Base-by-base conservation (phyloP, 2,329 filamentous ascomycete species). In the Trichoderma lentiforme region DNA sequence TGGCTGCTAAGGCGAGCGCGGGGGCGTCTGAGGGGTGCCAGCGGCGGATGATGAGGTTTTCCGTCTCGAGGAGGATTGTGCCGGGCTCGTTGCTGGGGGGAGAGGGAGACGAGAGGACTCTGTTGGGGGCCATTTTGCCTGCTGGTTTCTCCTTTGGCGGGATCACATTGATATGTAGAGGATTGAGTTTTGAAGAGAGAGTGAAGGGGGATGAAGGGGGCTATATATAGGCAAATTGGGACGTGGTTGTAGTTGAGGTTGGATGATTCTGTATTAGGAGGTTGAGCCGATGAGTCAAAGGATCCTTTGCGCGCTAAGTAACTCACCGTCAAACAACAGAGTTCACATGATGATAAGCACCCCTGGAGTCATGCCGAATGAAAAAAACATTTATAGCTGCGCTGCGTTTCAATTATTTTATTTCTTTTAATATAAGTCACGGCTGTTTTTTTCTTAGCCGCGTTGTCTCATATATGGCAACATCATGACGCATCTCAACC, bases 1-100 rank as follows among this genome's bases (percentile, higher is more conserved):
- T 81, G 72, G 78, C 84, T 2, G 77, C 79, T 3, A 67, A 71
- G 11, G 81, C 75, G 56, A 83, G 71, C 21, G 77, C 73, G 5
- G 76, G 73, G 4, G 82, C 82, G 74, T 88, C 86, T 2, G 78
- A 76, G 6, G 71, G 74, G 36, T 76, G 74, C 73, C 79, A 83
- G 30, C 82, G 82, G 11, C 86, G 84, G 71, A 87, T 77, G 71
- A 83, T 76, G 76, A 81, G 77, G 15, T 79, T 74, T 18, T 75
- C 71, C 0, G 80, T 81, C 71, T 80, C 78, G 32, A 81, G 28
- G 32, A 81, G 76, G 53, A 78, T 24, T 9, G 78, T 76, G 15
- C 79, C 79, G 0, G 74, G 77, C 36, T 77, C 77, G 34, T 76
- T 71, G 71, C 74, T 77, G 11, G 76, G 78, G 43, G 76, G 76